Conservation (phyloP, 768 basidiomycete genomes). For the Kwoniella mangroviensis region DNA sequence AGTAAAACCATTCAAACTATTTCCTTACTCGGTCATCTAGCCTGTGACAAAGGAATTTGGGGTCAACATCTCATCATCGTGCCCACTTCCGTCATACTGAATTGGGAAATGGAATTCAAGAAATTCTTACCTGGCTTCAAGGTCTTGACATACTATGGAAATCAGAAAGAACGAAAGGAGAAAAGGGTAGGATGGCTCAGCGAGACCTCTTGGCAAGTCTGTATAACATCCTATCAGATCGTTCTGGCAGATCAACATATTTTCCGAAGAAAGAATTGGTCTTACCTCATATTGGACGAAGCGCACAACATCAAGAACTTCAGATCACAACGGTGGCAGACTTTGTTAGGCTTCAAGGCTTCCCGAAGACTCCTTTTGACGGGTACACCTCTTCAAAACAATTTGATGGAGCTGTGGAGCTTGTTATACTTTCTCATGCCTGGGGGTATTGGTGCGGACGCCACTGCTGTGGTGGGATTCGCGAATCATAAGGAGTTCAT, state of each 20-base stretch:
- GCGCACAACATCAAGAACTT: slow-evolving; percentile 99
- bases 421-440: slow-evolving; percentile 60
- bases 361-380: slow-evolving; percentile 55
- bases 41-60: slow-evolving; percentile 59
- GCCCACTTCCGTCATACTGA: slow-evolving; percentile 59
- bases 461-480: slow-evolving; percentile 64
- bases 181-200: slow-evolving; percentile 89
- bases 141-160: slow-evolving; percentile 60
- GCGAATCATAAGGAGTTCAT: slow-evolving; percentile 91
- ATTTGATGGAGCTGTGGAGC: slow-evolving; percentile 61
- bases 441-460: slow-evolving; percentile 50
- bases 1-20: slow-evolving; percentile 61
- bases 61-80: slow-evolving; percentile 60
- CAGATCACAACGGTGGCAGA: slow-evolving; percentile 91
- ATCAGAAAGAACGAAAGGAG: slow-evolving; percentile 84
- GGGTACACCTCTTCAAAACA: slow-evolving; percentile 58
- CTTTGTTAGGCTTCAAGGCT: slow-evolving; percentile 74
- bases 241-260: slow-evolving; percentile 89
- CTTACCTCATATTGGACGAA: slow-evolving; percentile 94
- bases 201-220: slow-evolving; percentile 87
- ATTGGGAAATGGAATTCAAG: slow-evolving; percentile 61
- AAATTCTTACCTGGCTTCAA: slow-evolving; percentile 60
- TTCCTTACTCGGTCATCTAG: slow-evolving; percentile 58
- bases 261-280: slow-evolving; percentile 91
- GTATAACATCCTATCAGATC: slow-evolving; percentile 90